Evolutionary conservation across 306 rosid species (phyloP).

Genomic region (Trichosanthes cucumerina): DNA sequence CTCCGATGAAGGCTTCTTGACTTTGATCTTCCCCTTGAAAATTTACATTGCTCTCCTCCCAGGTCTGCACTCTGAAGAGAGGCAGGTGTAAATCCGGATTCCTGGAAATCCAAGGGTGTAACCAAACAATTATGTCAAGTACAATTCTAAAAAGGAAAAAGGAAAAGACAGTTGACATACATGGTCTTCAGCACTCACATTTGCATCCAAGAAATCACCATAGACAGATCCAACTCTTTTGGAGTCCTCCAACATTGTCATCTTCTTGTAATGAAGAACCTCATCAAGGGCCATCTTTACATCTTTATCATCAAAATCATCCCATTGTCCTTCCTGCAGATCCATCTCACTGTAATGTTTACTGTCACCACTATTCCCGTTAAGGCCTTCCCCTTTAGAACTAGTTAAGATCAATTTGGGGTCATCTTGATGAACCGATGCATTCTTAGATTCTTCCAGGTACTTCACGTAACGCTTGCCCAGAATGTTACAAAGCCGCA

Average conservation of each 20-base stretch:
- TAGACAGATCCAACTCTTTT: conserved; percentile 31
- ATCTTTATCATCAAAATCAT: conserved; percentile 50
- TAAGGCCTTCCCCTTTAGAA: conserved; percentile 24
- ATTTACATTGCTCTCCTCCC: conserved; percentile 23
- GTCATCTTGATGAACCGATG: conserved; percentile 30
- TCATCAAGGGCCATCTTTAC: conserved; percentile 63
- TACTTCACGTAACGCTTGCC: conserved; percentile 50
- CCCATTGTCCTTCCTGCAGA: conserved; percentile 58
- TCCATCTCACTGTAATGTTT: conserved; percentile 22
- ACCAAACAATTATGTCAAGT: not conserved
- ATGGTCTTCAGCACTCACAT: conserved; percentile 23
- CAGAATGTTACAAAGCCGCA: conserved; percentile 75
- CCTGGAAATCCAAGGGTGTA: conserved; percentile 38
- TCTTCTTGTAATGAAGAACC: conserved; percentile 55
- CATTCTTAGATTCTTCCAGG: conserved; percentile 40
- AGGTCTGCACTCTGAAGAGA: conserved; percentile 32
- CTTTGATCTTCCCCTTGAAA: conserved; percentile 31
- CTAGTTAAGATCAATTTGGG: conserved; percentile 28
- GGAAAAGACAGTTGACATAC: conserved; percentile 16
- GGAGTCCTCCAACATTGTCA: conserved; percentile 53
- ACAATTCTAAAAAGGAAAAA: not conserved
- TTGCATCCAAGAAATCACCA: conserved; percentile 44
- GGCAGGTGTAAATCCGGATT: conserved; percentile 30
- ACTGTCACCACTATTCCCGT: conserved; percentile 12
- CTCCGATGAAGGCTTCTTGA: conserved; percentile 43